phyloP scores from a whole-genome alignment of 83 land plant genomes.

The Larix sibirica region DNA sequence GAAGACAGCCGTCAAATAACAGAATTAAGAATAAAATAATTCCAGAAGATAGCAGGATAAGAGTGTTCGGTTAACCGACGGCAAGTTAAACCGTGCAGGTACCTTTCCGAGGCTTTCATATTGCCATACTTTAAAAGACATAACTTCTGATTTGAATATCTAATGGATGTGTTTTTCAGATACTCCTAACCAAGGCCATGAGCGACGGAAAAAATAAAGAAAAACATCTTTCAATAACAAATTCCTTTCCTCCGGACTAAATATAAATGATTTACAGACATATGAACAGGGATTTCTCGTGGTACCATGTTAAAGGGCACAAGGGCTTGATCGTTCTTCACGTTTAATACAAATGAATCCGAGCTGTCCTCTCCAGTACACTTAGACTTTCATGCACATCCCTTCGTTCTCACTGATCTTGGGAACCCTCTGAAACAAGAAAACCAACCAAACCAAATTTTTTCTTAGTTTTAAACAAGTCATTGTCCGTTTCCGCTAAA shows the following conservation, averaged over 20 bases:
- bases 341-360: background rate
- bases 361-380: background rate
- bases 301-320: background rate
- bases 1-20: background rate
- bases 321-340: background rate
- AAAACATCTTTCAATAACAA: background rate
- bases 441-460: background rate
- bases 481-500: background rate
- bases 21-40: background rate
- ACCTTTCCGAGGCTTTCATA: background rate
- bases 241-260: background rate
- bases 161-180: no score
- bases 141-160: background rate
- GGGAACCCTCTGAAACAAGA: background rate
- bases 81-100: conserved; percentile 3
- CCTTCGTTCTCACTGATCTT: background rate
- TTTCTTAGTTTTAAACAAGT: background rate
- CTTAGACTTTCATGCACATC: background rate
- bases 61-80: background rate
- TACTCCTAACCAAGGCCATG: background rate
- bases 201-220: background rate
- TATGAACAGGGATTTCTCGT: background rate
- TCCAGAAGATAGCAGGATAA: background rate
- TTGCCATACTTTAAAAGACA: background rate
- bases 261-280: background rate